phyloP scores from a whole-genome alignment of 2,329 filamentous ascomycete species.

The Biscogniauxia sp. region DNA sequence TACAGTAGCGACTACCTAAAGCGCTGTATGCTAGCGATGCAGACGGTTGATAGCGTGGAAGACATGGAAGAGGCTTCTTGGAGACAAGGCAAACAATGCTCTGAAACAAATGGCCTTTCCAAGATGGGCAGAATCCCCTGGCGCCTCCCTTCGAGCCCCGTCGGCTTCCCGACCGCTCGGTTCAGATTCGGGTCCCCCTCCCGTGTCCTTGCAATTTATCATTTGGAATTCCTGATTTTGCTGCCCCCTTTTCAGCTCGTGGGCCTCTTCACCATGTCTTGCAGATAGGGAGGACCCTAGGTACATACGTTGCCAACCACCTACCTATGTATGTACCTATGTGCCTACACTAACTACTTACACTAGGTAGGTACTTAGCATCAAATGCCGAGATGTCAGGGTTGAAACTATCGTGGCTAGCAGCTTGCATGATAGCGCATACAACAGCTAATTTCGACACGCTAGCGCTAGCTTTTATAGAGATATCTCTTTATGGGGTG shows the following conservation, averaged over 20 bases:
- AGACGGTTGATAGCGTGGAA: background rate
- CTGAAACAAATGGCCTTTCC: background rate
- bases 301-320: background rate
- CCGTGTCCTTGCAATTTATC: background rate
- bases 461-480: background rate
- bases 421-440: background rate
- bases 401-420: background rate
- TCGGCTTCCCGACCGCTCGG: conserved; percentile 6
- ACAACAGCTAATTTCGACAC: background rate
- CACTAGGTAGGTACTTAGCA: background rate
- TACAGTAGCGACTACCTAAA: too few relatives aligned
- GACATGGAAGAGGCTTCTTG: background rate
- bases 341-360: background rate
- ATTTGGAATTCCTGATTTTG: background rate
- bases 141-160: background rate
- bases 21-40: background rate
- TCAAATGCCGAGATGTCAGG: background rate
- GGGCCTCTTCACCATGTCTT: background rate
- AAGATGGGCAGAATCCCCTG: background rate
- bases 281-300: background rate
- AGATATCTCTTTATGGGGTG: background rate
- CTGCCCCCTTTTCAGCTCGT: background rate
- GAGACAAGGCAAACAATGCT: conserved; percentile 1
- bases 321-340: too few relatives aligned
- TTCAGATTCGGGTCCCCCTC: conserved; percentile 6